These are phyloP conservation scores for Kluyveromyces sp. DNA, from an alignment of 1,139 yeast genomes.

Conservation along the genomic window DNA sequence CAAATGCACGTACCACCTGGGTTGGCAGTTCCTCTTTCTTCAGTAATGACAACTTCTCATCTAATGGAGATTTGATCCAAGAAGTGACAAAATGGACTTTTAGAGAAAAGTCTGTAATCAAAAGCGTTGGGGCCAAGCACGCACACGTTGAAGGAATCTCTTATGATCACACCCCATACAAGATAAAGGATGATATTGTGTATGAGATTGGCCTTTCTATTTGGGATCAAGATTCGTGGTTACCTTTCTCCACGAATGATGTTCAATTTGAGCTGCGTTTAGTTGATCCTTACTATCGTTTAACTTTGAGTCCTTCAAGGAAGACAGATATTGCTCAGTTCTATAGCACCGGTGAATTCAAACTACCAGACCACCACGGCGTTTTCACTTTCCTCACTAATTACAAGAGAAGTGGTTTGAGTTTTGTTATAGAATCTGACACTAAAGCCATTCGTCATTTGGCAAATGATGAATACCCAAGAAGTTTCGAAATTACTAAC, in stretches of 20 bases:
- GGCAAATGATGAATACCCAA: conserved; percentile 91
- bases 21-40: conserved; percentile 60
- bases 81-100: conserved; percentile 70
- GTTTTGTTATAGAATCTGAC: conserved; percentile 56
- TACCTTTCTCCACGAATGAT: conserved; percentile 51
- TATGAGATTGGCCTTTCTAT: conserved; percentile 64
- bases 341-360: conserved; percentile 51
- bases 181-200: conserved; percentile 61
- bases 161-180: conserved; percentile 48
- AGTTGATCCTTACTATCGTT: conserved; percentile 92
- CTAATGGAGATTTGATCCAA: conserved; percentile 35
- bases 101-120: conserved; percentile 60
- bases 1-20: conserved; percentile 79
- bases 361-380: conserved; percentile 93
- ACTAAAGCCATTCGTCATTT: conserved; percentile 86
- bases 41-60: conserved; percentile 27
- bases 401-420: conserved; percentile 73
- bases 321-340: conserved; percentile 23
- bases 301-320: conserved; percentile 43
- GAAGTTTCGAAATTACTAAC: conserved; percentile 90
- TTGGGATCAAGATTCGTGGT: conserved; percentile 59
- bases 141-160: conserved; percentile 42
- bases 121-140: conserved; percentile 43
- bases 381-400: conserved; percentile 82
- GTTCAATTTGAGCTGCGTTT: conserved; percentile 80